phyloP scores from a whole-genome alignment of 306 rosid species.

The Lithocarpus polystachyus region DNA sequence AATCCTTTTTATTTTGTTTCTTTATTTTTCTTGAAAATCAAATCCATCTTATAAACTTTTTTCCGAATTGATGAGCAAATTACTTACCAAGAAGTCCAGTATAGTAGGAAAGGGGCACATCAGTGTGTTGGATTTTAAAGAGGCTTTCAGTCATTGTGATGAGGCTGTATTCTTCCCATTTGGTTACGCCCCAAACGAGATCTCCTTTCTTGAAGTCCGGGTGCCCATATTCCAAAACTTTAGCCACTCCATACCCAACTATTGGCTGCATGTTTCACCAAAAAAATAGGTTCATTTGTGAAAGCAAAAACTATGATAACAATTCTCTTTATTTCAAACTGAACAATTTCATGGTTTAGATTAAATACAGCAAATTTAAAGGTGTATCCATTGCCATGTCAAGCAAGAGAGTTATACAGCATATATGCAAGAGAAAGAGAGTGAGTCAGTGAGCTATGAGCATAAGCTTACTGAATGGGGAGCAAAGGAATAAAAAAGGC shows the following conservation, averaged over 20 bases:
- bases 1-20: not conserved
- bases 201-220: slow-evolving; percentile 47
- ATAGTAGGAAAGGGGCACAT: slow-evolving; percentile 53
- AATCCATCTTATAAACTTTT: not conserved
- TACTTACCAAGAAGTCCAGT: slow-evolving; percentile 28
- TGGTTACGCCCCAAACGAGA: slow-evolving; percentile 43
- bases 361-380: no score
- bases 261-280: no score
- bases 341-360: no score
- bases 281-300: no score
- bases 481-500: slow-evolving; percentile 21
- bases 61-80: not conserved
- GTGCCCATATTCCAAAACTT: slow-evolving; percentile 48
- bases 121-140: slow-evolving; percentile 40
- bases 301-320: not conserved
- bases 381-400: not conserved
- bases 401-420: not conserved
- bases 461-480: slow-evolving; percentile 38
- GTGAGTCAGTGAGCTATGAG: not conserved
- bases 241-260: slow-evolving; percentile 49
- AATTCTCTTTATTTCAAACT: no score
- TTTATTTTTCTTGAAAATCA: not conserved
- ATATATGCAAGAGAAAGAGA: not conserved
- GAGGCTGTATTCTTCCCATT: slow-evolving; percentile 57
- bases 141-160: slow-evolving; percentile 25